Percentiles rank a stretch among this genome's conserved stretches.
These are phyloP conservation scores for Friedmanniomyces endolithicus DNA, from an alignment of 495 filamentous ascomycete species.

Conservation along the genomic window DNA sequence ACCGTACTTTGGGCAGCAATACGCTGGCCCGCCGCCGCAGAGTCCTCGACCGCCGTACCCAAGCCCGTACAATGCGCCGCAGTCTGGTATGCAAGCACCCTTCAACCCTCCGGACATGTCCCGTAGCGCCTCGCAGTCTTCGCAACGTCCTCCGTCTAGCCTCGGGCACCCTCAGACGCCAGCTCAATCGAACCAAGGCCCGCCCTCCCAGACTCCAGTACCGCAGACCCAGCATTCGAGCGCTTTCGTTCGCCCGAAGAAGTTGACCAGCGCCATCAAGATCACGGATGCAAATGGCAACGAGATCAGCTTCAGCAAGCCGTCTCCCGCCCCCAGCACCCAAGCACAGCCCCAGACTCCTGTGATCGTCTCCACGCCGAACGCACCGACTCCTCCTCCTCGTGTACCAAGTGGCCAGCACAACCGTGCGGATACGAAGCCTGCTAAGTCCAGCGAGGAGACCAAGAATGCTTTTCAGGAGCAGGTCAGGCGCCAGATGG, in stretches of 20 bases:
- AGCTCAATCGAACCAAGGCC: conserved; percentile 35
- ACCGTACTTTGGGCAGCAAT: conserved; percentile 37
- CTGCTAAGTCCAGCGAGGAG: conserved; percentile 54
- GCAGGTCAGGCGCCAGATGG: conserved; percentile 50
- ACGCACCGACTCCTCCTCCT: conserved; percentile 46
- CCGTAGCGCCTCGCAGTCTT: conserved; percentile 70
- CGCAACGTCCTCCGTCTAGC: conserved; percentile 66
- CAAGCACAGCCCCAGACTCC: conserved; percentile 8
- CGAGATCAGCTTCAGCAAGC: conserved; percentile 42
- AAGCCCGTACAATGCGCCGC: conserved; percentile 17
- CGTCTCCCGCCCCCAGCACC: conserved; percentile 38
- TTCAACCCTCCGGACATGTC: conserved; percentile 56
- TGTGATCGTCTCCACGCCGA: conserved; percentile 52
- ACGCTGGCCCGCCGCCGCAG: conserved; percentile 26
- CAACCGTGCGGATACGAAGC: conserved; percentile 46
- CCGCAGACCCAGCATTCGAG: conserved; percentile 9
- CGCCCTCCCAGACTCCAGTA: conserved; percentile 42
- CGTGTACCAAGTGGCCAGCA: conserved; percentile 41
- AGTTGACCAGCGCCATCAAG: conserved; percentile 54
- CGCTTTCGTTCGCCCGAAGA: conserved; percentile 28
- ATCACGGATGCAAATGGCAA: conserved; percentile 73
- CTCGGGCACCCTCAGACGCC: conserved; percentile 54
- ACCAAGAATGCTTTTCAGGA: conserved; percentile 57
- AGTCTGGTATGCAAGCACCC: conserved; percentile 40
- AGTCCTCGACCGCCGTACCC: conserved; percentile 26